These are phyloP conservation scores for Pyrenopolyporus hunteri DNA, from an alignment of 495 filamentous ascomycete species.

Conservation along the genomic window DNA sequence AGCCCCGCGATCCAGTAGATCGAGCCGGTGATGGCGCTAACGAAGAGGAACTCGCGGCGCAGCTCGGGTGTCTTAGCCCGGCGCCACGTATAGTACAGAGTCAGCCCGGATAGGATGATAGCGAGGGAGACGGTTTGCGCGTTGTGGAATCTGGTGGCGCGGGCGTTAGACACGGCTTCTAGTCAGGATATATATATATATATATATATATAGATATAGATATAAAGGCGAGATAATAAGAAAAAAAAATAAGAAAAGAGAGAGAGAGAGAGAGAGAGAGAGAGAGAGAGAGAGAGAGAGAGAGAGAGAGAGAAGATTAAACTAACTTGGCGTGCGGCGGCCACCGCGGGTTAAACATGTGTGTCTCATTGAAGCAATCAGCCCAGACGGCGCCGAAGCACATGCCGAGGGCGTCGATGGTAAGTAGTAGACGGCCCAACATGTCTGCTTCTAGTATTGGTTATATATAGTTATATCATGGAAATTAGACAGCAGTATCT, in stretches of 20 bases:
- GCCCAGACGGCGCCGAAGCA: constrained; percentile 50
- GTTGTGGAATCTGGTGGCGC: constrained; percentile 55
- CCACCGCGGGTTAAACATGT: constrained; percentile 63
- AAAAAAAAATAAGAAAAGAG: not conserved
- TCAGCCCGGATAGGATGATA: constrained; percentile 50
- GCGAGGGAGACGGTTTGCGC: constrained; percentile 61
- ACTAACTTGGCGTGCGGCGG: constrained; percentile 59
- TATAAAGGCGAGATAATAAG: too few relatives aligned
- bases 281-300: not conserved
- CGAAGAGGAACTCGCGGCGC: constrained; percentile 43
- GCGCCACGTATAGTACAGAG: constrained; percentile 58
- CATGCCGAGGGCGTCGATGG: constrained; percentile 50
- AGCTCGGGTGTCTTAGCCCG: constrained; percentile 25
- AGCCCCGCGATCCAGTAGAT: constrained; percentile 60
- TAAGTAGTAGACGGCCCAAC: constrained; percentile 53
- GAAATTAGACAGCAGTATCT: not conserved
- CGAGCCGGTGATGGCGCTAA: constrained; percentile 52
- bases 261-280: not conserved
- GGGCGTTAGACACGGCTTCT: not conserved
- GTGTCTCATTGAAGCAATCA: constrained; percentile 57
- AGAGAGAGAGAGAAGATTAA: not conserved
- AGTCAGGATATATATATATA: not conserved
- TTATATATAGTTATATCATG: not conserved
- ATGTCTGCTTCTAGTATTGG: constrained; percentile 21
- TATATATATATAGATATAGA: not conserved